Percentiles rank a stretch among this genome's conserved stretches.
Conservation (phyloP, 306 rosid species). For the barrel medic (Medicago truncatula) region MtrunA17r5.0-ANR NC_053049.1:37110001-37110500, state of each 20-base stretch:
- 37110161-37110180: constrained; percentile 31
- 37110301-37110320: constrained; percentile 27
- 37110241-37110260: constrained; percentile 36
- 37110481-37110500: not conserved
- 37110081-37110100: constrained; percentile 92
- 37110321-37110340: constrained; percentile 25
- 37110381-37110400: constrained; percentile 9
- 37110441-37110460: constrained; percentile 1
- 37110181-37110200: constrained; percentile 41
- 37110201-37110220: constrained; percentile 31
- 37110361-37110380: constrained; percentile 21
- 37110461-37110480: not conserved
- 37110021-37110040: constrained; percentile 87
- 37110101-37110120: constrained; percentile 80
- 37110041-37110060: constrained; percentile 95
- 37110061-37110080: constrained; percentile 95
- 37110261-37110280: constrained; percentile 23
- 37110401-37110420: not conserved
- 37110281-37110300: constrained; percentile 36
- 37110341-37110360: constrained; percentile 13
- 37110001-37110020: constrained; percentile 91
- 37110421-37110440: not conserved
- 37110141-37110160: constrained; percentile 49
- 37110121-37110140: constrained; percentile 92
- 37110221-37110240: constrained; percentile 41